These are phyloP conservation scores for thale cress (Arabidopsis thaliana) DNA, from an alignment of 345 rosid genomes.

Conservation along the genomic window DNA sequence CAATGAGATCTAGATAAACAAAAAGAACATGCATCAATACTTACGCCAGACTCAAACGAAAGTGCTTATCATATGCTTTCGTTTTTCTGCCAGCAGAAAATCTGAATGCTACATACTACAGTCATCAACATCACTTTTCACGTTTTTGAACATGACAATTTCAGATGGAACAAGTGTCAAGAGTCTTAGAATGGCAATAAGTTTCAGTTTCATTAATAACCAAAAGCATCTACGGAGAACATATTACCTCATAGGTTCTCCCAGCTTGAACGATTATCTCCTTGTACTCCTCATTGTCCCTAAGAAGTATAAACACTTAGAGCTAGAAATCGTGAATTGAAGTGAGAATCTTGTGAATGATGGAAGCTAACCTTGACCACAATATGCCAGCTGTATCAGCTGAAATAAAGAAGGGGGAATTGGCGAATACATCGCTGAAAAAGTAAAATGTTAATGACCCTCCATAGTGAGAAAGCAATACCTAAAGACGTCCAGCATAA, in stretches of 20 bases:
- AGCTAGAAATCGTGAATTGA: slow-evolving; percentile 29
- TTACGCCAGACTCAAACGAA: slow-evolving; percentile 5
- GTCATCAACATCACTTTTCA: slow-evolving; percentile 16
- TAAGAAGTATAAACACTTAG: slow-evolving; percentile 45
- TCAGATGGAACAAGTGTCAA: slow-evolving; percentile 1
- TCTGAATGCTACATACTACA: slow-evolving; percentile 24
- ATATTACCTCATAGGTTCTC: slow-evolving; percentile 74
- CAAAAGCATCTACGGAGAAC: slow-evolving; percentile 19
- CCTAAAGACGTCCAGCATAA: slow-evolving; percentile 25
- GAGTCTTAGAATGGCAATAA: slow-evolving; percentile 14
- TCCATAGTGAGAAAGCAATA: slow-evolving; percentile 30
- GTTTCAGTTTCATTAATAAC: slow-evolving; percentile 11
- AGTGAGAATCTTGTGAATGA: slow-evolving; percentile 26
- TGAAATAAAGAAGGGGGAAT: slow-evolving; percentile 93
- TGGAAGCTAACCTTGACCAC: slow-evolving; percentile 62
- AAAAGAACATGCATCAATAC: slow-evolving; percentile 24
- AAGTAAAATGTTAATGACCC: slow-evolving; percentile 17
- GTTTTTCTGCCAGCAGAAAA: slow-evolving; percentile 6
- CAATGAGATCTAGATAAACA: slow-evolving; percentile 66
- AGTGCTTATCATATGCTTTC: slow-evolving; percentile 16
- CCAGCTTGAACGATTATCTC: slow-evolving; percentile 84
- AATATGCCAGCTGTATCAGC: slow-evolving; percentile 78
- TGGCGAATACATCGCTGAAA: slow-evolving; percentile 83
- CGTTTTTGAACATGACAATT: background rate
- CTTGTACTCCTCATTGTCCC: slow-evolving; percentile 84